Evolutionary conservation across 2,329 filamentous ascomycete genomes (phyloP).

Genomic region (Alternaria arbusti): DNA sequence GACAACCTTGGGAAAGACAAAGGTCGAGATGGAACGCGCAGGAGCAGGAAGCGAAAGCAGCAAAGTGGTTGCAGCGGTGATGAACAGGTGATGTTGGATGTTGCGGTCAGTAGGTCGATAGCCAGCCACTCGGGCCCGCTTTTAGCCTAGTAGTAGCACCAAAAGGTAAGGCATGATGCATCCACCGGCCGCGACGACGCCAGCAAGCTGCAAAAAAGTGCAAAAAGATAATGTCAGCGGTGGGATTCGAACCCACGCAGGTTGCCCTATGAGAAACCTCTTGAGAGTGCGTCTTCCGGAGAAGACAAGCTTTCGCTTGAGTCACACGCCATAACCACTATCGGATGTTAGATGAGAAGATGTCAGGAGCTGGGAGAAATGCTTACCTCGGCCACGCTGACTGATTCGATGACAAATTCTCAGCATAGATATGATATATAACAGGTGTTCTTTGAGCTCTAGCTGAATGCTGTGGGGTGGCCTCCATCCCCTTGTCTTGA

Average conservation of each 20-base stretch:
- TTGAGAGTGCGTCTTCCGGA: not conserved
- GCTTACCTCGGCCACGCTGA: not conserved
- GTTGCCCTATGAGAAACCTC: constrained; percentile 11
- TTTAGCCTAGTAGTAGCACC: not conserved
- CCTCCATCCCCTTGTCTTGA: not conserved
- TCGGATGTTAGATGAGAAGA: not conserved
- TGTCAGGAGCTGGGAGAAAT: not conserved
- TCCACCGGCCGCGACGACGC: not conserved
- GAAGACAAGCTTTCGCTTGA: constrained; percentile 8
- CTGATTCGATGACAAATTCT: not conserved
- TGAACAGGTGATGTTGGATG: not conserved
- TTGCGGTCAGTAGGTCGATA: not conserved
- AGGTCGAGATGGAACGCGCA: not conserved
- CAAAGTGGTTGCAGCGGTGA: not conserved
- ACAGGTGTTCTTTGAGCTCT: not conserved
- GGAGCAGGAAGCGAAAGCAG: not conserved
- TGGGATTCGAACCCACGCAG: constrained; percentile 12
- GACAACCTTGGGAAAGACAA: constrained; percentile 1
- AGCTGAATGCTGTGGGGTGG: not conserved
- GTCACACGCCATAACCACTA: constrained; percentile 13
- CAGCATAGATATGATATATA: not conserved
- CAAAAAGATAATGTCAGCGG: constrained; percentile 8
- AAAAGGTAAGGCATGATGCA: not conserved
- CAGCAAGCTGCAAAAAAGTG: not conserved
- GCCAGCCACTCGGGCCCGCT: not conserved